Percentiles rank a stretch among this genome's conserved stretches.
These are phyloP conservation scores for Sherardia arvensis DNA, from an alignment of 257 asterid species.

Conservation along the genomic window DNA sequence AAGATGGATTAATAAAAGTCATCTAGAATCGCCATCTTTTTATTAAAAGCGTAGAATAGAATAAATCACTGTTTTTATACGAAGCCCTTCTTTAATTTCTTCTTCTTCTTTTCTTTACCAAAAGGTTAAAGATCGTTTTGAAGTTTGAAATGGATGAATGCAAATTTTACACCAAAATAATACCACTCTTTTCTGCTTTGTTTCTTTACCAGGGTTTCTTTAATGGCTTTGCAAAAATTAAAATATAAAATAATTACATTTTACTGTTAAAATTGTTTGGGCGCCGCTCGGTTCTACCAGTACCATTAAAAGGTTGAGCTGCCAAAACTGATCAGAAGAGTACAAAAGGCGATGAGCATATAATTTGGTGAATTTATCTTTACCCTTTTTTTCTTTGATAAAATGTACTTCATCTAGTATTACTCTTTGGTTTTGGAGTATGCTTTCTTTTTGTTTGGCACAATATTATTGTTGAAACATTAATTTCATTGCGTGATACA, in stretches of 20 bases:
- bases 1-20: constrained; percentile 1
- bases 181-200: constrained; percentile 1
- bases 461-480: no score
- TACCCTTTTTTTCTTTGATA: no score
- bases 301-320: not conserved
- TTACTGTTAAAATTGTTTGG: not conserved
- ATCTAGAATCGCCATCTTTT: constrained; percentile 5
- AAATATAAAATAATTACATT: not conserved
- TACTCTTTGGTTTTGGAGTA: no score
- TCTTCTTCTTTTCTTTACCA: constrained; percentile 1
- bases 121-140: constrained; percentile 9
- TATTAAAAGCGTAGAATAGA: constrained; percentile 1
- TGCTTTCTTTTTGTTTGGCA: no score
- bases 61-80: not conserved
- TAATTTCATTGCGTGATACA: no score
- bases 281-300: not conserved
- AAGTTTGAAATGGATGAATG: constrained; percentile 11
- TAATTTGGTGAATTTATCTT: no score
- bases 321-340: not conserved
- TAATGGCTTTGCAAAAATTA: constrained; percentile 1
- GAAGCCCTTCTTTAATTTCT: not conserved
- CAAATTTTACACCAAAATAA: not conserved
- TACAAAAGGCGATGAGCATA: not conserved
- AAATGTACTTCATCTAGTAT: no score
- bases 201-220: constrained; percentile 10